Evolutionary conservation across 768 basidiomycete genomes (phyloP), one percentile per base, ranked within the genome.

Genomic region (Tremella mesenterica): DNA sequence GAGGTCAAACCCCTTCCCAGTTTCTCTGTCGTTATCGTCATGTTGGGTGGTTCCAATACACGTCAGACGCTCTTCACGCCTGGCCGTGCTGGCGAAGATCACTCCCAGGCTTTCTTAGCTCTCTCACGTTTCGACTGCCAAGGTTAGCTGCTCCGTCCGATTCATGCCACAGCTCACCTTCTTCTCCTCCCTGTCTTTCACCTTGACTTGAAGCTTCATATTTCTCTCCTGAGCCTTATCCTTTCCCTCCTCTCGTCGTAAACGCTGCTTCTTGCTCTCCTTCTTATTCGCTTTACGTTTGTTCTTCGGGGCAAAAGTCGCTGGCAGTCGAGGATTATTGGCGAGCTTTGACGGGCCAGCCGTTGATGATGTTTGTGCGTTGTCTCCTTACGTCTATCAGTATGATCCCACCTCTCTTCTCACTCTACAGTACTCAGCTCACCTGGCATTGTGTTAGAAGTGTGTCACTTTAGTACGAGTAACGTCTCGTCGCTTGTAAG

Each of bases 51-150:
- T n/a, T n/a, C n/a, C n/a, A n/a, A n/a, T n/a, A n/a, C n/a, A n/a
- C n/a, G n/a, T n/a, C n/a, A n/a, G n/a, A n/a, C n/a, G n/a, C n/a
- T n/a, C n/a, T n/a, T n/a, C n/a, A n/a, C n/a, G n/a, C n/a, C n/a
- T n/a, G n/a, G n/a, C n/a, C n/a, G n/a, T n/a, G n/a, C n/a, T n/a
- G n/a, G 2, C 27, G 25, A 36, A 3, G 27, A n/a, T 56, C 43
- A 67, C 44, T 69, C 67, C 67, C 67, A 69, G 50, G 67, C 67
- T 30, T 65, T 61, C 57, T 69, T 69, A 2, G 67, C 67, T 56
- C 64, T 33, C 43, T 63, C 53, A 18, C 67, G 39, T 49, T 65
- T 69, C 14, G 61, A 59, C 67, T 69, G 36, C 20, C 18, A 44
- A 1, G 48, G n/a, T n/a, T n/a, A n/a, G n/a, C n/a, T n/a, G n/a